Evolutionary conservation across 768 basidiomycete genomes (phyloP).

Genomic region (Mycena epipterygia): DNA sequence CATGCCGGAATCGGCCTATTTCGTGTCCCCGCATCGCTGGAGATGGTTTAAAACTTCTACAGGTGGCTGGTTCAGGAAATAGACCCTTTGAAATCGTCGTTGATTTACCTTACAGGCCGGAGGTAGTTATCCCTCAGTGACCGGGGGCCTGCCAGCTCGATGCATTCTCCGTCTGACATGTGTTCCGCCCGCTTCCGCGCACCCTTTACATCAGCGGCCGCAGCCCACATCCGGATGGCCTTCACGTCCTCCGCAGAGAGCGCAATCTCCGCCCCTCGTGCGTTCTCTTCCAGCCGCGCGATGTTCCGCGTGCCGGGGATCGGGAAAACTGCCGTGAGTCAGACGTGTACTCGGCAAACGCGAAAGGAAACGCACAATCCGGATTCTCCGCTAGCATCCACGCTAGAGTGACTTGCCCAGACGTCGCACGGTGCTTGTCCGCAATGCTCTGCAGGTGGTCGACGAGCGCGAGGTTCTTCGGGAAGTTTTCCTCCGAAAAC

Average conservation of each 20-base stretch:
- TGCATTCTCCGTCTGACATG: slow-evolving; percentile 38
- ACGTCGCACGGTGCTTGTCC: slow-evolving; percentile 46
- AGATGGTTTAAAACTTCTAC: too few species aligned
- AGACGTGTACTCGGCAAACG: background rate
- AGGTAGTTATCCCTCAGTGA: too few species aligned
- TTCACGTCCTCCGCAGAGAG: slow-evolving; percentile 42
- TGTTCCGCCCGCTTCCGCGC: slow-evolving; percentile 34
- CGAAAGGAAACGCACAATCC: slow-evolving; percentile 15
- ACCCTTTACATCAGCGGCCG: slow-evolving; percentile 40
- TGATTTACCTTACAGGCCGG: too few species aligned
- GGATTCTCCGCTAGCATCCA: slow-evolving; percentile 41
- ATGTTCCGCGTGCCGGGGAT: slow-evolving; percentile 47
- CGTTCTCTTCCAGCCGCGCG: slow-evolving; percentile 52
- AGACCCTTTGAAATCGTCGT: too few species aligned
- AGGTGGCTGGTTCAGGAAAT: too few species aligned
- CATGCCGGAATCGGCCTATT: too few species aligned
- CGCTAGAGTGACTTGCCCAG: slow-evolving; percentile 45
- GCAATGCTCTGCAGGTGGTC: slow-evolving; percentile 50
- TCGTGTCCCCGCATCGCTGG: too few species aligned
- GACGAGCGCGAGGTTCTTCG: slow-evolving; percentile 54
- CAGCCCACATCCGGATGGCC: slow-evolving; percentile 39
- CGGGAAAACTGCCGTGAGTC: slow-evolving; percentile 38
- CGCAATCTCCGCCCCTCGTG: slow-evolving; percentile 38
- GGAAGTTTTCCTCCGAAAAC: slow-evolving; percentile 58
- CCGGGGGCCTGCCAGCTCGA: slow-evolving; percentile 24